A percentile compares a stretch with the other conserved stretches of the same genome.
Conservation (phyloP, 441 rosid genomes). For the Lepidium campestre region DNA sequence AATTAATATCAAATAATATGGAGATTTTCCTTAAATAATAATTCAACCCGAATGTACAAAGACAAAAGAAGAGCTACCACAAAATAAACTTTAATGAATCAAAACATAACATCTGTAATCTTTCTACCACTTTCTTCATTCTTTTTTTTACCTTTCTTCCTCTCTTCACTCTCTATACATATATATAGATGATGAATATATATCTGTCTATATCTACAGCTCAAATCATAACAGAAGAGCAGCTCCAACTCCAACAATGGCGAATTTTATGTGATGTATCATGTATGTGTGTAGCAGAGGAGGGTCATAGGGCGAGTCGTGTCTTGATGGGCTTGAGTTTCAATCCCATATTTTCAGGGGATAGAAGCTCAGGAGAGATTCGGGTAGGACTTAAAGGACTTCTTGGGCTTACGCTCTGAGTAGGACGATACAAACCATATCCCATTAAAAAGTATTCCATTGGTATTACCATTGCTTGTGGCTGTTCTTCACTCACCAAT, state of each 20-base stretch:
- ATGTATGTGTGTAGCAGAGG: background rate
- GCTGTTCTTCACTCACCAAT: constrained; percentile 95
- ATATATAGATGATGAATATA: constrained; percentile 20
- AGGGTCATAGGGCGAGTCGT: constrained; percentile 30
- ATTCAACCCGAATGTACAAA: constrained; percentile 16
- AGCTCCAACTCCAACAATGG: constrained; percentile 16
- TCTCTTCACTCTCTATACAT: background rate
- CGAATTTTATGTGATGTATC: background rate
- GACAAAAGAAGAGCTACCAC: constrained; percentile 4
- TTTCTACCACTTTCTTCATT: constrained; percentile 9
- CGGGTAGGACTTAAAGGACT: constrained; percentile 78
- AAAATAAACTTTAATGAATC: constrained; percentile 11
- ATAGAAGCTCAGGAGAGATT: constrained; percentile 90
- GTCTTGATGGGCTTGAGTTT: constrained; percentile 94
- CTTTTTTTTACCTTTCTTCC: background rate
- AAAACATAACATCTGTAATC: constrained; percentile 19
- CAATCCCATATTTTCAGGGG: constrained; percentile 98
- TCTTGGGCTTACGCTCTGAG: constrained; percentile 74
- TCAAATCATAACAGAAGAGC: constrained; percentile 10
- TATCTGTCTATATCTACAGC: constrained; percentile 27
- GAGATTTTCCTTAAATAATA: constrained; percentile 2
- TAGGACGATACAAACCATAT: constrained; percentile 65
- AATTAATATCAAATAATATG: constrained; percentile 17
- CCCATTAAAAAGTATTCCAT: constrained; percentile 88
- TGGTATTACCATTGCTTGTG: constrained; percentile 93